Conservation (phyloP, 2,329 filamentous ascomycete species). For the Epichloe baconii region DNA sequence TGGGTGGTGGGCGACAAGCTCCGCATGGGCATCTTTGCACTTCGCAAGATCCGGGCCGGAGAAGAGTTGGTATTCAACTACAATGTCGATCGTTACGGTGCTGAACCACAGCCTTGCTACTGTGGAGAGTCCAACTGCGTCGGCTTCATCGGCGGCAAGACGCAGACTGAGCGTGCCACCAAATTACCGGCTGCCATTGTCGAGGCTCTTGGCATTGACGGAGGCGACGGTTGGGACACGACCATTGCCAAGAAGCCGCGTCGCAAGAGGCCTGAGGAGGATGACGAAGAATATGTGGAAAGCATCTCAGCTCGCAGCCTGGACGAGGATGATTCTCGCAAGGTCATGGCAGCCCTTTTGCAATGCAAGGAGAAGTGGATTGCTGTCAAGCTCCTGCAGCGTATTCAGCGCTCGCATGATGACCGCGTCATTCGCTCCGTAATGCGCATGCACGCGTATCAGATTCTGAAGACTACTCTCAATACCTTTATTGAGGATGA, state of each 20-base stretch:
- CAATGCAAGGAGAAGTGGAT: slow-evolving; percentile 99
- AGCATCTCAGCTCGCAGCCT: slow-evolving; percentile 69
- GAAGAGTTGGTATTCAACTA: slow-evolving; percentile 99
- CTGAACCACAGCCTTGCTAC: slow-evolving; percentile 93
- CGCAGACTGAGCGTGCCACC: slow-evolving; percentile 88
- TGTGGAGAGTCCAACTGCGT: slow-evolving; percentile 91
- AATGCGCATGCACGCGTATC: slow-evolving; percentile 93
- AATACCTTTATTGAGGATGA: slow-evolving; percentile 77
- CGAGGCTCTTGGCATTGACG: slow-evolving; percentile 90
- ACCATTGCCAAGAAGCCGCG: slow-evolving; percentile 78
- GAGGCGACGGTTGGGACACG: slow-evolving; percentile 84
- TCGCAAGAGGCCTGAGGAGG: slow-evolving; percentile 83
- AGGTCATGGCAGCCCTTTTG: slow-evolving; percentile 93
- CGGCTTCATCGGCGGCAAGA: slow-evolving; percentile 94
- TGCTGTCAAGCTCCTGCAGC: slow-evolving; percentile 80
- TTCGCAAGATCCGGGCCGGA: slow-evolving; percentile 69
- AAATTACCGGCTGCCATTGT: slow-evolving; percentile 83
- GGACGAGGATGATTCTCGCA: slow-evolving; percentile 72
- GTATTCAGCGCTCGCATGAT: slow-evolving; percentile 77
- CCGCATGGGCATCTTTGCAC: slow-evolving; percentile 96
- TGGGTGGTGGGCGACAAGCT: slow-evolving; percentile 97
- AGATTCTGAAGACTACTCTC: slow-evolving; percentile 80
- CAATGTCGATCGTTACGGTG: slow-evolving; percentile 96
- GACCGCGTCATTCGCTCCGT: slow-evolving; percentile 79
- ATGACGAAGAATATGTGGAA: slow-evolving; percentile 92